Evolutionary conservation across 2,329 filamentous ascomycete species (phyloP), one percentile per base, ranked within the genome.

Genomic region (Alternaria sp.): DNA sequence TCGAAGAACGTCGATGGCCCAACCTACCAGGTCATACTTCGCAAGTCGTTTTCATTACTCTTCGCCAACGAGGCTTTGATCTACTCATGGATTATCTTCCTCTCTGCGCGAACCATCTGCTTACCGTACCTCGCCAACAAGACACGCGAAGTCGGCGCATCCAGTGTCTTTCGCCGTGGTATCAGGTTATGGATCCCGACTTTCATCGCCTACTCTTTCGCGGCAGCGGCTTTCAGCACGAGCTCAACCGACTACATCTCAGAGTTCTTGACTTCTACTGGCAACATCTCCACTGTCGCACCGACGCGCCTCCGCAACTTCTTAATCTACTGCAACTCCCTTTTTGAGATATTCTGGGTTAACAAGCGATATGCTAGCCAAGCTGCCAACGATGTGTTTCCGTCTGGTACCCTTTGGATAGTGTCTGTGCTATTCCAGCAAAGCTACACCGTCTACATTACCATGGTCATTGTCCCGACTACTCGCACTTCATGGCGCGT

Each of bases 321-420:
- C 23, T 67, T 82, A 9, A 68, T 77, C 13, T 81, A 78, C 45
- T 78, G 81, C 70, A 82, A 83, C 67, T 78, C 79, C 0, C 65
- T 82, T 6, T 82, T 82, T 67, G 74, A 82, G 37, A 62, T 82
- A 29, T 82, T 83, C 64, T 83, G 81, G 79, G 62, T 78, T 21
- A 78, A 74, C 24, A 76, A 77, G 14, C 57, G 70, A 28, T 81
- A 78, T 56, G 67, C 64, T 52, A 65, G 56, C 7, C 78, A 81
- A 59, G 77, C 79, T 13, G 81, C 74, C 2, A 81, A 76, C 53
- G 68, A 60, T 11, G 79, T 77, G 4, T 82, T 81, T 62, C 80
- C 81, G 1, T 78, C 79, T 3, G 70, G 76, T n/a, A 82, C 78
- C 0, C 66, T 83, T n/a, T 82, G 80, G 80, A 77, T 76, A 9